Evolutionary conservation across 2,329 filamentous ascomycete species (phyloP).

Genomic region (Ophiocordyceps camponoti-rufipedis): DNA sequence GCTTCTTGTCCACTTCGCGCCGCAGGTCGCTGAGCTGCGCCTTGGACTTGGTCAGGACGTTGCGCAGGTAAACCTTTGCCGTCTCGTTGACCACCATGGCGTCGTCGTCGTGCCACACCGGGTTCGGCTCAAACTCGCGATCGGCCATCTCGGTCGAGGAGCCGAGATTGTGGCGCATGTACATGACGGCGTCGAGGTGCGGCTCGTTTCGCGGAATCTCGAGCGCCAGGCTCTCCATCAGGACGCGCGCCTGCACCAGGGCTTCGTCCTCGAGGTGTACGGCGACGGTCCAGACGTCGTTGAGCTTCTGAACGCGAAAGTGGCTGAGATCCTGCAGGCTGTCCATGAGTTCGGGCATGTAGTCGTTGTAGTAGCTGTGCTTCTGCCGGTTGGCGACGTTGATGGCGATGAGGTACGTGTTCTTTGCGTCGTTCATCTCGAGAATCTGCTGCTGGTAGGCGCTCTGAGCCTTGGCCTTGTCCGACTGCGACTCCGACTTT

Average conservation of each 20-base stretch:
- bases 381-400: constrained; percentile 97
- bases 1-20: constrained; percentile 70
- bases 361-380: constrained; percentile 93
- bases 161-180: constrained; percentile 76
- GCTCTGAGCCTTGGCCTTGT: constrained; percentile 80
- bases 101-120: constrained; percentile 91
- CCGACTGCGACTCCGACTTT: constrained; percentile 86
- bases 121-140: constrained; percentile 80
- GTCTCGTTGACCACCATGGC: constrained; percentile 70
- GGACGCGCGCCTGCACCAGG: constrained; percentile 52
- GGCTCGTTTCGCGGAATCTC: constrained; percentile 84
- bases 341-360: constrained; percentile 83
- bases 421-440: constrained; percentile 97
- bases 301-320: constrained; percentile 68
- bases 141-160: constrained; percentile 70
- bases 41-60: constrained; percentile 84
- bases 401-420: constrained; percentile 91
- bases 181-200: constrained; percentile 92
- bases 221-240: constrained; percentile 52
- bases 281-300: constrained; percentile 69
- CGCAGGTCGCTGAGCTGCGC: constrained; percentile 61
- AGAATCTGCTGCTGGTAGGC: constrained; percentile 81
- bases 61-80: constrained; percentile 80
- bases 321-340: constrained; percentile 88
- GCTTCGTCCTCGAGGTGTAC: constrained; percentile 65